Evolutionary conservation across 148 eudicot species (phyloP).

Genomic region (Camellia granthamiana): DNA sequence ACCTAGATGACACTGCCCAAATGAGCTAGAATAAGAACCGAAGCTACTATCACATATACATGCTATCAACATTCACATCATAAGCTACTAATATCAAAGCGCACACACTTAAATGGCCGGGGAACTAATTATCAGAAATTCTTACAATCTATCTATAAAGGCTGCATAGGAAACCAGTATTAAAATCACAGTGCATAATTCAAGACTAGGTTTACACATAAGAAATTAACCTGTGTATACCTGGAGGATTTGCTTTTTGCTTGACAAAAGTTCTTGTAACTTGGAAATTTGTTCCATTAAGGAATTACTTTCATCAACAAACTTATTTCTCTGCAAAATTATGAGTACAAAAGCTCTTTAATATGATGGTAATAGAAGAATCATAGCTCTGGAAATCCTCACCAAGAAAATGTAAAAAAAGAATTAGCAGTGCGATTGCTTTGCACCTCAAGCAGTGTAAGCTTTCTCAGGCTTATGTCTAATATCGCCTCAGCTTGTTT

Average conservation of each 20-base stretch:
- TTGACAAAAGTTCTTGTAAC: constrained; percentile 76
- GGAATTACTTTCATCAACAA: constrained; percentile 65
- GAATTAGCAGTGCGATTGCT: background rate
- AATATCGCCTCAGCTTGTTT: constrained; percentile 97
- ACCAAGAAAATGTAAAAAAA: background rate
- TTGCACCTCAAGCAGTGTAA: constrained; percentile 79
- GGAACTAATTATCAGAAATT: constrained; percentile 2
- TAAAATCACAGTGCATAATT: background rate
- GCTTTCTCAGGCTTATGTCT: constrained; percentile 86
- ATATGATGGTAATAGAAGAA: background rate
- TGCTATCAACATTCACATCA: background rate
- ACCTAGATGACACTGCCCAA: background rate
- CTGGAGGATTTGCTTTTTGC: constrained; percentile 81
- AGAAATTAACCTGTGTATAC: constrained; percentile 27
- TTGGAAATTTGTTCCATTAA: constrained; percentile 70
- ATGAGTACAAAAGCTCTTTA: constrained; percentile 5
- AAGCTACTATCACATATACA: background rate
- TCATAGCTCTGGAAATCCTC: background rate
- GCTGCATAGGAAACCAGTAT: background rate
- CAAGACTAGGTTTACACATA: background rate
- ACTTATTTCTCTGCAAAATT: constrained; percentile 69
- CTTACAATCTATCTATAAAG: background rate
- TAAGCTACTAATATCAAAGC: background rate
- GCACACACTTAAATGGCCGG: background rate
- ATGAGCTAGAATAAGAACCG: background rate